Evolutionary conservation across 768 basidiomycete genomes (phyloP).

Genomic region (Suillus plorans): DNA sequence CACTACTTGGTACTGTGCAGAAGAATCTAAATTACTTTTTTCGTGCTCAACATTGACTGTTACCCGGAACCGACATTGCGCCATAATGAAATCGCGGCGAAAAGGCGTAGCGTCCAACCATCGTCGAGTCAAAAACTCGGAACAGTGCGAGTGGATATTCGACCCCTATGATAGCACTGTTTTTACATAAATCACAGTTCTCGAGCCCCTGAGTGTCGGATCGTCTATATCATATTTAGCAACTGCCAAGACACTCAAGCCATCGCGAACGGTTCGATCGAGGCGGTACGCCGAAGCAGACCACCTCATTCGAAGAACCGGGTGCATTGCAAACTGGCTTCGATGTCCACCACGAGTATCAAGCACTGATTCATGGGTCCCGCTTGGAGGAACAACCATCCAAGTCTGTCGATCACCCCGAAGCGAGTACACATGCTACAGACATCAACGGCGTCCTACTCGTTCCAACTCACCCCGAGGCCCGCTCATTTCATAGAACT

Average conservation of each 20-base stretch:
- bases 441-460: not conserved
- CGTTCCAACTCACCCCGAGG: too few relatives aligned
- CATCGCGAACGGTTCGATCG: not conserved
- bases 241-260: not conserved
- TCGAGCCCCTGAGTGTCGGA: not conserved
- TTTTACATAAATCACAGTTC: not conserved
- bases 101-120: not conserved
- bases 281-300: not conserved
- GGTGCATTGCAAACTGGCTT: not conserved
- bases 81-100: not conserved
- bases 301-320: not conserved
- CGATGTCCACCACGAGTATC: not conserved
- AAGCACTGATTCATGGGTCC: not conserved
- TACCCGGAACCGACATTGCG: not conserved
- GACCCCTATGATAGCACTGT: not conserved
- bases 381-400: not conserved
- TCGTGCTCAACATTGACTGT: not conserved
- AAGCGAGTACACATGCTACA: not conserved
- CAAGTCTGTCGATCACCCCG: not conserved
- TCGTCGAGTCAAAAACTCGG: not conserved
- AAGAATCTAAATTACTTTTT: not conserved
- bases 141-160: not conserved
- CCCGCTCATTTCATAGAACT: too few relatives aligned
- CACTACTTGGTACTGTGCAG: not conserved
- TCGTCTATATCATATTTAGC: not conserved